Conservation (phyloP, 257 asterid species). For the Nicotiana paniculata region DNA sequence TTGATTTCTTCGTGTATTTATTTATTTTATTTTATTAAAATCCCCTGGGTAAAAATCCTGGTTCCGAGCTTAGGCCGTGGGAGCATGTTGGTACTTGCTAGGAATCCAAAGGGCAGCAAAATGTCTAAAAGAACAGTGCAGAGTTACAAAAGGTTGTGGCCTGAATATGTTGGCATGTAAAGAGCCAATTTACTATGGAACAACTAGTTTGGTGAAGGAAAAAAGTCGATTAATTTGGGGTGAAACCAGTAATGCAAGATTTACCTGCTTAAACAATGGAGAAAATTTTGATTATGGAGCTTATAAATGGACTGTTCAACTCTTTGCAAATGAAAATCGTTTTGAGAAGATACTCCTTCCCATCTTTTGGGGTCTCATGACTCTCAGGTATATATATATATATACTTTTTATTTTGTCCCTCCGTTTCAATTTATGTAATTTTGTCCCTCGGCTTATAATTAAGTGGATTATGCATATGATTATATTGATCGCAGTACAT, state of each 20-base stretch:
- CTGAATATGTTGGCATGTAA: conserved; percentile 26
- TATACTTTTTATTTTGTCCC: not conserved
- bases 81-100: conserved; percentile 48
- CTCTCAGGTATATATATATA: conserved; percentile 21
- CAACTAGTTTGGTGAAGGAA: conserved; percentile 30
- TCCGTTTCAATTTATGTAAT: not conserved
- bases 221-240: conserved; percentile 51
- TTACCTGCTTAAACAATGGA: conserved; percentile 46
- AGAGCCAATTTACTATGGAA: conserved; percentile 36
- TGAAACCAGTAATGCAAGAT: conserved; percentile 46
- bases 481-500: conserved; percentile 9
- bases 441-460: too few species aligned
- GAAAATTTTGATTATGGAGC: conserved; percentile 72
- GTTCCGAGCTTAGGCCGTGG: conserved; percentile 30
- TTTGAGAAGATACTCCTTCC: conserved; percentile 45
- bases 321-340: conserved; percentile 58
- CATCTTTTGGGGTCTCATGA: conserved; percentile 35
- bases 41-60: too few species aligned
- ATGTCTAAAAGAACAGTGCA: conserved; percentile 32
- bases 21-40: too few species aligned
- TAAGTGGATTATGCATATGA: not conserved
- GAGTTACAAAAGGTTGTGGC: conserved; percentile 10
- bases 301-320: conserved; percentile 93
- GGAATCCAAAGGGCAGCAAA: conserved; percentile 41
- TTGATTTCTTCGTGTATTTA: too few species aligned